Conservation (phyloP, 2,329 filamentous ascomycete species). For the Arthrobotrys musiformis region DNA sequence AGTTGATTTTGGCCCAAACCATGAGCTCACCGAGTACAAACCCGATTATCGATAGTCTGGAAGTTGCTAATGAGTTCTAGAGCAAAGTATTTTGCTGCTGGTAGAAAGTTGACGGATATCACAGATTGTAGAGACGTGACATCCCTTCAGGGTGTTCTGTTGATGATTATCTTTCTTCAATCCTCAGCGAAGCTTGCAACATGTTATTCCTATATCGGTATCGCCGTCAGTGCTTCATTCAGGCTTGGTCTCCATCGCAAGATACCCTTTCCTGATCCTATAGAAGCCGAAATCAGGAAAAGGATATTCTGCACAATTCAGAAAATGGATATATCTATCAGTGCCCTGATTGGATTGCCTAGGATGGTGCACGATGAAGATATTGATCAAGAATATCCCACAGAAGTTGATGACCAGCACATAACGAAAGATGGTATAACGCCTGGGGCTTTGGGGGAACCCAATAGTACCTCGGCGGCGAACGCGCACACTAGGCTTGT, state of each 20-base stretch:
- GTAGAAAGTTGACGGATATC: constrained; percentile 72
- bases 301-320: constrained; percentile 75
- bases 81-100: constrained; percentile 77
- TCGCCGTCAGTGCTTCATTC: constrained; percentile 79
- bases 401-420: constrained; percentile 74
- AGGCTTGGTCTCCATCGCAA: constrained; percentile 82
- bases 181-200: constrained; percentile 80
- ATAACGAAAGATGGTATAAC: constrained; percentile 72
- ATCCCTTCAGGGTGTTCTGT: constrained; percentile 79
- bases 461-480: constrained; percentile 71
- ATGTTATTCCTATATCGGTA: constrained; percentile 82
- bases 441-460: constrained; percentile 64
- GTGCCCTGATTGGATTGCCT: constrained; percentile 74
- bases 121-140: constrained; percentile 72
- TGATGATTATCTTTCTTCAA: constrained; percentile 84
- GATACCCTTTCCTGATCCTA: constrained; percentile 71
- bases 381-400: constrained; percentile 73
- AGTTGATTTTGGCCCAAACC: no score
- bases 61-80: constrained; percentile 63
- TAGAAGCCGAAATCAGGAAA: constrained; percentile 73
- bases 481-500: constrained; percentile 74
- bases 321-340: constrained; percentile 77
- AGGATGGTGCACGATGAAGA: constrained; percentile 73
- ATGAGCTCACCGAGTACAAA: no score
- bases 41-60: neutral